phyloP scores from a whole-genome alignment of 768 basidiomycete species.

The Boletus subcaerulescens region DNA sequence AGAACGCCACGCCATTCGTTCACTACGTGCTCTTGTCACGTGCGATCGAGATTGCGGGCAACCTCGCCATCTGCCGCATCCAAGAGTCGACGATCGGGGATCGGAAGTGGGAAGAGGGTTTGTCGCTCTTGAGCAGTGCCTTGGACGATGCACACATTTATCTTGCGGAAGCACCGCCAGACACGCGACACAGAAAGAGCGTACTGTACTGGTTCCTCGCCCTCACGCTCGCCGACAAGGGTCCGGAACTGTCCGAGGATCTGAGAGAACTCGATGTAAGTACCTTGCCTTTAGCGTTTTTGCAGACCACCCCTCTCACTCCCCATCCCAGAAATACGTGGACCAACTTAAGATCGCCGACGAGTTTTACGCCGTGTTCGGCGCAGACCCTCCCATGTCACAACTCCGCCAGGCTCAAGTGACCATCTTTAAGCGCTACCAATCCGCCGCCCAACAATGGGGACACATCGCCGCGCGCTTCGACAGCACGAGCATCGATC shows the following conservation, averaged over 20 bases:
- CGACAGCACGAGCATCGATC: conserved; percentile 30
- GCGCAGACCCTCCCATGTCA: conserved; percentile 47
- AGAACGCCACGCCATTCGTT: conserved; percentile 51
- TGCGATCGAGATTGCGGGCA: conserved; percentile 58
- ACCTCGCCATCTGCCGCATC: conserved; percentile 50
- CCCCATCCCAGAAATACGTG: conserved; percentile 33
- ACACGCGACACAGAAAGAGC: conserved; percentile 57
- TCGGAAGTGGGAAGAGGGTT: conserved; percentile 54
- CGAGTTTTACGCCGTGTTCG: conserved; percentile 48
- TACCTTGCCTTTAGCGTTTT: background rate
- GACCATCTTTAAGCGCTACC: conserved; percentile 47
- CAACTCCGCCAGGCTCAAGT: conserved; percentile 51
- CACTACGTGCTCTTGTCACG: conserved; percentile 56
- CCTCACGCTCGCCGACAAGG: conserved; percentile 49
- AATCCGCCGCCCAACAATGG: conserved; percentile 46
- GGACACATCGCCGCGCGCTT: conserved; percentile 39
- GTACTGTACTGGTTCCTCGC: conserved; percentile 59
- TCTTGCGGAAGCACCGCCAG: conserved; percentile 55
- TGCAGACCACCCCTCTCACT: background rate
- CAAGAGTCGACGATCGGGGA: conserved; percentile 42
- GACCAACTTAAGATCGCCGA: conserved; percentile 49
- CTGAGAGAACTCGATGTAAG: conserved; percentile 51
- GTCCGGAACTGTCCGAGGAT: conserved; percentile 47
- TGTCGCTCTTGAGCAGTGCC: conserved; percentile 58
- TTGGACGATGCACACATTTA: conserved; percentile 58